Conservation (phyloP, 768 basidiomycete genomes). For the Lactarius hatsudake region DNA sequence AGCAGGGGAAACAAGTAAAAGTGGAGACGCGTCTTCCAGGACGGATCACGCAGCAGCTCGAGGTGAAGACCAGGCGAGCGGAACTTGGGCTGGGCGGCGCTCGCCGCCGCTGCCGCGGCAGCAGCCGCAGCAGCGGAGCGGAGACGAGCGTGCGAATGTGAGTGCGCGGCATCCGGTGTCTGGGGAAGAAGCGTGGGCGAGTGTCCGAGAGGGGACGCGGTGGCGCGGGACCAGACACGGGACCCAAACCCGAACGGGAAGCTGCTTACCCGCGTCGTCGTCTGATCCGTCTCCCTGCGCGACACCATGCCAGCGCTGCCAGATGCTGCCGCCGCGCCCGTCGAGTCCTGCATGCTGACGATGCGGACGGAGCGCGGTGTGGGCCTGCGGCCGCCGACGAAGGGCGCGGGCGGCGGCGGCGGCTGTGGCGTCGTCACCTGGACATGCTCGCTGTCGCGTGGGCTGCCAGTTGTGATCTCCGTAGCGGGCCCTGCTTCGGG, state of each 20-base stretch:
- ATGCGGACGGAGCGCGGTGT: slow-evolving; percentile 82
- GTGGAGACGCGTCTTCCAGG: slow-evolving; percentile 51
- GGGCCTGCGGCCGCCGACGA: slow-evolving; percentile 65
- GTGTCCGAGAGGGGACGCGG: slow-evolving; percentile 38
- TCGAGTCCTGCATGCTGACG: slow-evolving; percentile 58
- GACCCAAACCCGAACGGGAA: slow-evolving; percentile 33
- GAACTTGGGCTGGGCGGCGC: slow-evolving; percentile 55
- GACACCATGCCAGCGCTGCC: not conserved
- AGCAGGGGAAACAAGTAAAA: slow-evolving; percentile 71
- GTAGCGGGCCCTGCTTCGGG: not conserved
- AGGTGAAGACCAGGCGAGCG: slow-evolving; percentile 64
- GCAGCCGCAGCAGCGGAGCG: not conserved
- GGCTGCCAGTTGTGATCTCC: slow-evolving; percentile 27
- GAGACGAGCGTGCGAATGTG: not conserved
- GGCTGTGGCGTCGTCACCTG: slow-evolving; percentile 24
- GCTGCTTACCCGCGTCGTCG: slow-evolving; percentile 42
- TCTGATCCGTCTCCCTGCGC: slow-evolving; percentile 49
- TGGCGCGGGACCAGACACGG: slow-evolving; percentile 58
- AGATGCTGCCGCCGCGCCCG: not conserved
- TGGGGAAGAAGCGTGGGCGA: slow-evolving; percentile 46
- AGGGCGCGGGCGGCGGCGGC: slow-evolving; percentile 32
- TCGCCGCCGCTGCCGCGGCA: slow-evolving; percentile 16
- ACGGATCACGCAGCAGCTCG: slow-evolving; percentile 63
- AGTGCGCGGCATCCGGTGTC: slow-evolving; percentile 30
- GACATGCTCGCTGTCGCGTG: not conserved